Base-by-base conservation (phyloP, 352 stramenopile species). In the Aphanomyces astaci region DNA sequence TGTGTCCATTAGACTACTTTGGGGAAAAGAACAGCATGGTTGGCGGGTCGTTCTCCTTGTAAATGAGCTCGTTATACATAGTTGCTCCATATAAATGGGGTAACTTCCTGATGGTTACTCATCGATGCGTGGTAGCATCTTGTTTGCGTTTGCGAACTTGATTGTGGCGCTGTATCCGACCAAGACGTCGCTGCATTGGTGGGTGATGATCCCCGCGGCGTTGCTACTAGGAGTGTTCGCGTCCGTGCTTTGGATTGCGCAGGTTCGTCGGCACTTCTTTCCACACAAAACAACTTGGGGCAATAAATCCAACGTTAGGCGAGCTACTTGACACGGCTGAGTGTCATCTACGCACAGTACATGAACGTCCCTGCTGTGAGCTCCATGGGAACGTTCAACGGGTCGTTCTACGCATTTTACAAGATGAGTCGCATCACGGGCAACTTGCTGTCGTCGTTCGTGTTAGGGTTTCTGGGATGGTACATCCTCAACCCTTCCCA, bases 181-280 rank as follows among this genome's bases (percentile, higher is more conserved):
- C 15, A 49, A 45, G 4, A 9, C 39, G 7, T n/a, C n/a, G 22
- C 24, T 68, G 22, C 62, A 68, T 59, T 31, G 28, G 30, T 59
- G 28, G 51, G 45, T 62, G n/a, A 33, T 60, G 33, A 46, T 68
- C 22, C 62, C 62, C 17, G 22, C 43, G 7, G 49, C 62, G 4
- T 19, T 48, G 31, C 27, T 68, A 7, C 25, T 56, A 22, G 62
- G 62, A 3, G 19, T 68, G 9, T 13, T 40, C 11, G 60, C 60
- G 19, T 66, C 60, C 3, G 60, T 66, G 17, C 60, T 66, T 25
- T 66, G 60, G 60, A 45, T 66, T n/a, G n/a, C n/a, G n/a, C n/a
- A n/a, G n/a, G n/a, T n/a, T n/a, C n/a, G n/a, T n/a, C n/a, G n/a
- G n/a, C n/a, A n/a, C n/a, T n/a, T n/a, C n/a, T n/a, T n/a, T n/a